Percentiles rank a stretch among this genome's conserved stretches.
phyloP scores from a whole-genome alignment of 2,329 filamentous ascomycete species.

The Madurella mycetomatis region DNA sequence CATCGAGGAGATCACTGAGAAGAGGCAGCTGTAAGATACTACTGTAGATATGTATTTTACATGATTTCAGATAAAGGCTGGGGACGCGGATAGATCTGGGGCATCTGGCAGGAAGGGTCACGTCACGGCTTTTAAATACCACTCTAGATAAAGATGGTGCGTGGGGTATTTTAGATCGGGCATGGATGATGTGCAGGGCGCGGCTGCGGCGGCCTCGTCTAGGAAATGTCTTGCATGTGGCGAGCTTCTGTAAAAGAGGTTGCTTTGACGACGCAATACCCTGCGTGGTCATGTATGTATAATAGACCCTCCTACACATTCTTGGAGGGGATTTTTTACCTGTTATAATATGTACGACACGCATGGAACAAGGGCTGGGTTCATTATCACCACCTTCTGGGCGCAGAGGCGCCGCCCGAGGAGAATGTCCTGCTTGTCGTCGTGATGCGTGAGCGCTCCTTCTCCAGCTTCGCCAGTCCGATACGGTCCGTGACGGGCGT shows the following conservation, averaged over 20 bases:
- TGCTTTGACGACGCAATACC: too few relatives aligned
- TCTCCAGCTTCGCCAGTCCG: constrained; percentile 57
- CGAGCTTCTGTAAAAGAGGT: too few relatives aligned
- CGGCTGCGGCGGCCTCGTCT: too few relatives aligned
- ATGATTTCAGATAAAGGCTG: neutral
- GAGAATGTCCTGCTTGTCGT: constrained; percentile 50
- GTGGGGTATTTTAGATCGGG: neutral
- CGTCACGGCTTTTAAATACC: neutral
- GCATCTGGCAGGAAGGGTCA: neutral
- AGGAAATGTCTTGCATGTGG: too few relatives aligned
- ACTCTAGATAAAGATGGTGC: constrained; percentile 1
- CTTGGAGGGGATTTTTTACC: neutral
- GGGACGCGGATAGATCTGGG: constrained; percentile 1
- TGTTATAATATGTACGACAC: neutral
- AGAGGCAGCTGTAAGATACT: constrained; percentile 50
- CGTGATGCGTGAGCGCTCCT: constrained; percentile 47
- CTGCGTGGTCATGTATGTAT: too few relatives aligned
- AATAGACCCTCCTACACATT: neutral
- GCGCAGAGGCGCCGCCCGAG: constrained; percentile 45
- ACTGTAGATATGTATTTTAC: neutral
- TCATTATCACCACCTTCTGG: constrained; percentile 40
- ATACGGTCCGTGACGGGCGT: constrained; percentile 84
- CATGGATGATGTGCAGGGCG: neutral
- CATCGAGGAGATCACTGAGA: constrained; percentile 74
- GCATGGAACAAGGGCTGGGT: neutral